Evolutionary conservation across 139 green algal genomes (phyloP), one percentile per base, ranked within the genome.

Genomic region (Tetraselmis chui): DNA sequence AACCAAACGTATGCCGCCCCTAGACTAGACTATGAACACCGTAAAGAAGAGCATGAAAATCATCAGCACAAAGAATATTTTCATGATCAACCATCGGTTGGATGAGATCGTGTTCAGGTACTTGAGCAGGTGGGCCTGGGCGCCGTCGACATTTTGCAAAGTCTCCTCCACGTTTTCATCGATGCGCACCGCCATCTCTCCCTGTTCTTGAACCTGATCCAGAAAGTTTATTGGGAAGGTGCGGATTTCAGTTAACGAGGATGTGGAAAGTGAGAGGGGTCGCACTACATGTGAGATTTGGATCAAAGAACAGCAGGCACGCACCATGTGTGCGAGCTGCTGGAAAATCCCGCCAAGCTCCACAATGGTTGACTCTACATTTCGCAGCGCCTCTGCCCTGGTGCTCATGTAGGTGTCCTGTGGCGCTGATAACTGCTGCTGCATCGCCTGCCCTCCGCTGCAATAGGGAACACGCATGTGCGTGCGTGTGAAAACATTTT

Each of bases 331-430:
- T 1, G 94, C 93, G 59, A 99, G 92, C 90, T 99, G 94, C 77
- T 95, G 93, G 89, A 99, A 99, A 59, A 99, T 99, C 82, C 83
- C 91, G n/a, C 97, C 95, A 59, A 99, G 91, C 89, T 99, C 97
- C 31, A 94, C 89, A 58, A 99, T 99, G 1, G 97, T 99, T 59
- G 88, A 88, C 87, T 99, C 96, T 78, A 99, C 96, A 80, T 97
- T 96, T 28, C 95, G 93, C 86, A 99, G 84, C 28, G 96, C 96
- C 82, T 96, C 93, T 0, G 91, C 87, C 11, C 93, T 80, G 59
- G 83, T 88, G 32, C 45, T 79, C 32, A 92, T 67, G 86, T 95
- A 94, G 32, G 59, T 79, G 78, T 94, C 91, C 79, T 93, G 89
- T 77, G 80, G 85, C 76, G 84, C 32, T 32, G 67, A 31, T 23